Conservation (phyloP, 2,329 filamentous ascomycete species). For the Bipolaris oryzae region DNA sequence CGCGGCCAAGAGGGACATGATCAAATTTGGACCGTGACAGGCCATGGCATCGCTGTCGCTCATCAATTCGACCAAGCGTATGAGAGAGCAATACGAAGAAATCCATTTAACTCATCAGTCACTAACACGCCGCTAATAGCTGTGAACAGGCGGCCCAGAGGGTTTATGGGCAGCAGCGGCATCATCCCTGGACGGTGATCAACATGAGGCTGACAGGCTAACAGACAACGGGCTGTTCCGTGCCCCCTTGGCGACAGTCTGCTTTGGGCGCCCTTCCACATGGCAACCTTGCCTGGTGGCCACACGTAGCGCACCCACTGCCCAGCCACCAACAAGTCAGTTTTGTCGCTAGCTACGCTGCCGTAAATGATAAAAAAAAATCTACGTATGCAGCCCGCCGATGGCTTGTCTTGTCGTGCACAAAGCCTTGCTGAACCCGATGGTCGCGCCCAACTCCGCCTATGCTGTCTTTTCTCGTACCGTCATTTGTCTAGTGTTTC, state of each 20-base stretch:
- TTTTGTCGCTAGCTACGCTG: not conserved
- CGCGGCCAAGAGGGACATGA: not conserved
- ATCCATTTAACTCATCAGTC: not conserved
- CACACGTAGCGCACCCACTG: not conserved
- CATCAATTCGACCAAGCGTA: not conserved
- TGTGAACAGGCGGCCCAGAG: not conserved
- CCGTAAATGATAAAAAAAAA: no score
- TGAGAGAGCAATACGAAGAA: not conserved
- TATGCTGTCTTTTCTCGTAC: not conserved
- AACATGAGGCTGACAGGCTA: constrained; percentile 14
- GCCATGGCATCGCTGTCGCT: constrained; percentile 1
- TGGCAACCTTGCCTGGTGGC: no score
- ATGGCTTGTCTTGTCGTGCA: not conserved
- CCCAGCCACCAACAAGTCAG: constrained; percentile 1
- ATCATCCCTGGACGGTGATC: constrained; percentile 11
- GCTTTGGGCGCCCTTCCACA: constrained; percentile 8
- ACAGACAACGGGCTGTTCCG: constrained; percentile 9
- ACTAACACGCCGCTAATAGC: not conserved
- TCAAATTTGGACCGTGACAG: constrained; percentile 5
- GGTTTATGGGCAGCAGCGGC: constrained; percentile 3
- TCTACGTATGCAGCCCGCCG: not conserved
- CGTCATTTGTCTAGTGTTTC: not conserved
- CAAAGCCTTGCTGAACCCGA: not conserved
- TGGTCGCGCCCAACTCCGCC: no score
- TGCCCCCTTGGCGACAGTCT: constrained; percentile 6